phyloP scores from a whole-genome alignment of 345 rosid genomes.

The Iberis pinnata region DNA sequence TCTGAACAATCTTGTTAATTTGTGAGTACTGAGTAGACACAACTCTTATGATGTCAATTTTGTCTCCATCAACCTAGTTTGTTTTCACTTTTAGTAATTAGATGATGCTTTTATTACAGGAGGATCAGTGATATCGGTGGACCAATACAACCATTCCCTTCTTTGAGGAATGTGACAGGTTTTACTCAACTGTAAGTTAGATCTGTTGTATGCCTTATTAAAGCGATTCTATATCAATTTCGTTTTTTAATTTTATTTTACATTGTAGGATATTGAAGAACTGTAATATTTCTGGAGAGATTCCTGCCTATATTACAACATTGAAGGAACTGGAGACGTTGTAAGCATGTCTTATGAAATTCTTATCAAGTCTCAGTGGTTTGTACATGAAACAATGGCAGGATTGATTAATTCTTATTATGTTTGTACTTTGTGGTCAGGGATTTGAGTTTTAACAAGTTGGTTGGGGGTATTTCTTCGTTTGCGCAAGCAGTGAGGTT shows the following conservation, averaged over 20 bases:
- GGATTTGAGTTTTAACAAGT: slow-evolving; percentile 61
- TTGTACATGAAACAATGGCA: slow-evolving; percentile 6
- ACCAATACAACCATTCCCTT: slow-evolving; percentile 44
- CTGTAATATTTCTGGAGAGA: slow-evolving; percentile 37
- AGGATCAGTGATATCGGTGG: slow-evolving; percentile 50
- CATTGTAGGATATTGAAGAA: slow-evolving; percentile 39
- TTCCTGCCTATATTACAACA: slow-evolving; percentile 35
- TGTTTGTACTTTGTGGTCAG: slow-evolving; percentile 34
- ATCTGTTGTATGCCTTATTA: slow-evolving; percentile 7
- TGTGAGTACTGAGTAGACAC: slow-evolving; percentile 54
- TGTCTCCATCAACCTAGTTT: slow-evolving; percentile 1
- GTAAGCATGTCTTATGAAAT: slow-evolving; percentile 27
- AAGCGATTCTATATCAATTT: slow-evolving; percentile 13
- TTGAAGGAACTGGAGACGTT: slow-evolving; percentile 29
- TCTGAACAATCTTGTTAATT: slow-evolving; percentile 26
- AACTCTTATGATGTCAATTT: slow-evolving; percentile 9
- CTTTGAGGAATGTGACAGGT: slow-evolving; percentile 25
- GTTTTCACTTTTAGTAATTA: slow-evolving; percentile 7
- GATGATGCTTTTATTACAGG: slow-evolving; percentile 28
- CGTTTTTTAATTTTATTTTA: slow-evolving; percentile 4
- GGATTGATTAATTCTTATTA: slow-evolving; percentile 7
- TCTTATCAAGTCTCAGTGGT: slow-evolving; percentile 7
- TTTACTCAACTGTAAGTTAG: slow-evolving; percentile 38
- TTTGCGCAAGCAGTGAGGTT: slow-evolving; percentile 28
- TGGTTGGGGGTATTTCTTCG: slow-evolving; percentile 42